Evolutionary conservation across 164 flowering plant species (phyloP), one percentile per base, ranked within the genome.

Genomic region (Pachysandra terminalis): DNA sequence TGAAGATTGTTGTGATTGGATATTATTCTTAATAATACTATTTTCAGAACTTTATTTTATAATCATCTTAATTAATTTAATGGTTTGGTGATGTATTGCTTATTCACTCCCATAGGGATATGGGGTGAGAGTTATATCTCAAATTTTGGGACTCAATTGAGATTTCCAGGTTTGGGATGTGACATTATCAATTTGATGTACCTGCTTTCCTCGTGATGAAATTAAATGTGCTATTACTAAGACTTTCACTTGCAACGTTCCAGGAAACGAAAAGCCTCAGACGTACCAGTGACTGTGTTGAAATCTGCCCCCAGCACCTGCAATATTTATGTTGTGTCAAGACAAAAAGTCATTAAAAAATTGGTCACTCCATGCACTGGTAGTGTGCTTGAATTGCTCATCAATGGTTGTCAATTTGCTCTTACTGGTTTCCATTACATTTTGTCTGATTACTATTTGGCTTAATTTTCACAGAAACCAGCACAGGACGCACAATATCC

Each of bases 221-320:
- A 32, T 32, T 3, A 32, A 32, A 32, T 32, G 37, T 32, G 37
- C 37, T 32, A 32, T 32, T 3, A 32, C 56, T 55, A 55, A 59
- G 0, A 6, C 60, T 56, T 45, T 14, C 8, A 32, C 2, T 55
- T 23, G 9, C 69, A 28, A 13, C 26, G 53, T 70, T 61, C n/a
- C 63, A 87, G 96, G 87, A 90, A 80, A 76, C 67, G 71, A 14
- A 87, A 78, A 77, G 87, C 86, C 22, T 74, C 79, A 21, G 83
- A 74, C 59, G 74, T 90, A 59, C 87, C 96, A 49, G 67, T 82
- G 54, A 75, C 69, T 35, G 77, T 93, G 41, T 73, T 84, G 59
- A 83, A 79, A 69, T 61, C 65, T 74, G 85, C 89, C 56, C 84
- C 89, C 26, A 73, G 61, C n/a, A 78, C 75, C n/a, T 90, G 90